phyloP scores from a whole-genome alignment of 2,329 filamentous ascomycete genomes.

The Zasmidium citrigriseum region DNA sequence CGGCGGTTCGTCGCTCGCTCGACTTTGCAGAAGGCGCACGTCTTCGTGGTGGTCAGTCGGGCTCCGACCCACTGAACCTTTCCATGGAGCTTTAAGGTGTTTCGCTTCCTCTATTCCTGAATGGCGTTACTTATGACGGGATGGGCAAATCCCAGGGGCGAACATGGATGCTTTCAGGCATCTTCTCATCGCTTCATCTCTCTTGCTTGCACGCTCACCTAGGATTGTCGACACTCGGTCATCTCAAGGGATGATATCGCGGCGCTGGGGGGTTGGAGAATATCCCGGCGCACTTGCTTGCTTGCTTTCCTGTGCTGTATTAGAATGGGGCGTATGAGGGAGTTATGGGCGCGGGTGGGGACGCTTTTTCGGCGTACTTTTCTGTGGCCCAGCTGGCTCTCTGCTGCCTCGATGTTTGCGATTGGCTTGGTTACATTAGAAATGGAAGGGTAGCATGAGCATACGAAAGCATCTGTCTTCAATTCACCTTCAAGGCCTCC shows the following conservation, averaged over 20 bases:
- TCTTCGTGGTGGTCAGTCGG: constrained; percentile 11
- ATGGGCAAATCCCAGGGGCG: constrained; percentile 3
- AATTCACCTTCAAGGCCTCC: no score
- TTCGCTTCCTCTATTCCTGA: constrained; percentile 2
- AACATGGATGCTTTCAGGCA: constrained; percentile 2
- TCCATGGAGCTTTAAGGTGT: constrained; percentile 16
- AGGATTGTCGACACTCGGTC: constrained; percentile 6
- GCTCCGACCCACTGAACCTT: constrained; percentile 9
- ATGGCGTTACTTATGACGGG: constrained; percentile 21
- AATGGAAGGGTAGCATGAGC: constrained; percentile 17
- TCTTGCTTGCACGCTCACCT: constrained; percentile 9
- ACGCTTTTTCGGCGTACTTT: neutral
- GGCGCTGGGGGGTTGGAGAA: constrained; percentile 4
- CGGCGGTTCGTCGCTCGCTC: constrained; percentile 16
- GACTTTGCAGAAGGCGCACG: constrained; percentile 9
- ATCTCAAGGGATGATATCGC: constrained; percentile 8
- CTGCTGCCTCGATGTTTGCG: constrained; percentile 2
- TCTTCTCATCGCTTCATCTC: neutral
- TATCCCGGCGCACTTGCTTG: constrained; percentile 7
- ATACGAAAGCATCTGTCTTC: constrained; percentile 12
- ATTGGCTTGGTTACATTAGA: constrained; percentile 4
- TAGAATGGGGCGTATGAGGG: constrained; percentile 9
- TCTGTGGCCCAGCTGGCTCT: neutral
- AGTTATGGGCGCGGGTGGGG: constrained; percentile 10
- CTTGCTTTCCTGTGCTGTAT: constrained; percentile 6